phyloP scores from a whole-genome alignment of 2,329 filamentous ascomycete species.

The Aspergillus sp. region DNA sequence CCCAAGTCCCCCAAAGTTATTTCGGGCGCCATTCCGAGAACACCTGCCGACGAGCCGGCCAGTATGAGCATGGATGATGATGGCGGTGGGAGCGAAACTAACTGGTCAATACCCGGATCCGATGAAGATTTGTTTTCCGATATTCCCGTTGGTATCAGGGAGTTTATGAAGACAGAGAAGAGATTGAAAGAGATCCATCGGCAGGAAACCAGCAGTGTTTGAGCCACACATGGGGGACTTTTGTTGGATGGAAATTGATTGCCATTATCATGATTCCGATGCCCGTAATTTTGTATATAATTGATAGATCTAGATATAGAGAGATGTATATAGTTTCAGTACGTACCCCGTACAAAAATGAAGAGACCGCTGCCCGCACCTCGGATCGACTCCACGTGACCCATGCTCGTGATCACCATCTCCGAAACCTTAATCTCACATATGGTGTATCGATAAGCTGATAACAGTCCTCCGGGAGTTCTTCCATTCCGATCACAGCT shows the following conservation, averaged over 20 bases:
- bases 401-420: too few relatives aligned
- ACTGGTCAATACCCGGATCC: slow-evolving; percentile 55
- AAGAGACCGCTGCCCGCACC: too few relatives aligned
- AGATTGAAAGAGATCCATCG: slow-evolving; percentile 73
- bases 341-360: too few relatives aligned
- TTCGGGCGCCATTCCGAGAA: slow-evolving; percentile 32
- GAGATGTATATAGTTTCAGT: background rate
- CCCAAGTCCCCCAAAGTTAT: slow-evolving; percentile 26
- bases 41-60: slow-evolving; percentile 50
- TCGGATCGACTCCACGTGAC: too few relatives aligned
- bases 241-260: background rate
- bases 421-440: too few relatives aligned
- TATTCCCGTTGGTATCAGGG: slow-evolving; percentile 87
- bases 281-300: background rate
- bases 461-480: background rate
- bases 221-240: slow-evolving; percentile 1
- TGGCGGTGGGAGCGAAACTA: slow-evolving; percentile 70
- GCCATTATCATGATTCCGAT: background rate
- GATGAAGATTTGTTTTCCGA: slow-evolving; percentile 69
- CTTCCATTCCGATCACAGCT: background rate
- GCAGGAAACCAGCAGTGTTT: slow-evolving; percentile 47
- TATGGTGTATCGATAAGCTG: background rate
- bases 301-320: background rate
- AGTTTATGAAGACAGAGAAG: slow-evolving; percentile 98
- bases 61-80: slow-evolving; percentile 74